Percentiles rank a stretch among this genome's conserved stretches.
These are phyloP conservation scores for Elsinoe arachidis DNA, from an alignment of 2,329 filamentous ascomycete genomes.

Conservation along the genomic window DNA sequence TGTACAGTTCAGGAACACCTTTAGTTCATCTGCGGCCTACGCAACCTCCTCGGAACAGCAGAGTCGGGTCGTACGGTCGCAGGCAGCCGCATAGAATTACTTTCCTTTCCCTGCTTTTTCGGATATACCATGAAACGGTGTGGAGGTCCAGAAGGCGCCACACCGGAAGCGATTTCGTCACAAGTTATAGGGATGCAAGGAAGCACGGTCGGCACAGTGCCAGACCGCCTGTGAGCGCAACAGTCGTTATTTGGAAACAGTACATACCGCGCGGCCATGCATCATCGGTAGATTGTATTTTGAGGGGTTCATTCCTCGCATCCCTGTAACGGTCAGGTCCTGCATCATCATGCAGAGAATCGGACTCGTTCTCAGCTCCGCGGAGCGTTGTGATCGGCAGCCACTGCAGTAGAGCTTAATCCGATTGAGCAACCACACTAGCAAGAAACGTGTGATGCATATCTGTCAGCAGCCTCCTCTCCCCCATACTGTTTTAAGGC, in stretches of 20 bases:
- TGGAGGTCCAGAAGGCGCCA: conserved; percentile 2
- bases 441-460: neutral
- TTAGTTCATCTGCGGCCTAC: neutral
- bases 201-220: neutral
- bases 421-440: neutral
- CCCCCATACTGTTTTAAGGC: neutral
- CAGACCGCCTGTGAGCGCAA: neutral
- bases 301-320: conserved; percentile 1
- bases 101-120: neutral
- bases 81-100: neutral
- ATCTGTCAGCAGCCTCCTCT: neutral
- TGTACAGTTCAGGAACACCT: neutral
- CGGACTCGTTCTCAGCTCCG: neutral
- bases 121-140: conserved; percentile 11
- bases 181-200: neutral
- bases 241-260: conserved; percentile 2
- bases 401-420: neutral
- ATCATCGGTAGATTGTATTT: conserved; percentile 6
- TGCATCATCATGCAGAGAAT: neutral
- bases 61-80: neutral
- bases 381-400: neutral
- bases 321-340: neutral
- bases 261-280: neutral
- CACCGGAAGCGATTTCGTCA: neutral
- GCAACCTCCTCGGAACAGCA: neutral